These are phyloP conservation scores for Furcasterigmium sp. DNA, from an alignment of 2,329 filamentous ascomycete genomes.

Conservation along the genomic window DNA sequence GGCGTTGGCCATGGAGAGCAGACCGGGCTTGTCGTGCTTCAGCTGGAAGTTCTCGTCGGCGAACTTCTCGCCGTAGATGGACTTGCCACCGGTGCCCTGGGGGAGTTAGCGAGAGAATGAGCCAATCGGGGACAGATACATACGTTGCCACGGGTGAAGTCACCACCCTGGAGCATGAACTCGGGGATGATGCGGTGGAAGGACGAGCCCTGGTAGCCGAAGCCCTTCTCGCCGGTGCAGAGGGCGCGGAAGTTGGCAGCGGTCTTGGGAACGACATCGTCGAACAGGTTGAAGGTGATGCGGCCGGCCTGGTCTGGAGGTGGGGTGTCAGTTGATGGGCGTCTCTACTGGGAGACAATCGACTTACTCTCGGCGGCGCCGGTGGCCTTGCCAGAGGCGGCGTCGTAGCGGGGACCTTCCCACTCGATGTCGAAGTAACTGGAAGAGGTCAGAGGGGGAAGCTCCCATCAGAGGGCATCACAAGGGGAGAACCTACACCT, in stretches of 20 bases:
- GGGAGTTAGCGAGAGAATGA: slow-evolving; percentile 1
- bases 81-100: slow-evolving; percentile 85
- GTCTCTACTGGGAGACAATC: too few relatives aligned
- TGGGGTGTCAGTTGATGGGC: too few relatives aligned
- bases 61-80: slow-evolving; percentile 95
- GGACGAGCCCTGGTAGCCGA: slow-evolving; percentile 74
- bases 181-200: slow-evolving; percentile 93
- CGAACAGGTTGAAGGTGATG: slow-evolving; percentile 86
- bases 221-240: slow-evolving; percentile 75
- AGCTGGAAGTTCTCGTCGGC: slow-evolving; percentile 83
- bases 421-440: slow-evolving; percentile 70
- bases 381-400: slow-evolving; percentile 48
- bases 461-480: slow-evolving; percentile 3
- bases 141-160: slow-evolving; percentile 91
- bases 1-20: slow-evolving; percentile 93
- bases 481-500: slow-evolving; percentile 52
- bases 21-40: slow-evolving; percentile 69
- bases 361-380: slow-evolving; percentile 53
- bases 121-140: neutral
- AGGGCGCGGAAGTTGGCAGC: slow-evolving; percentile 79
- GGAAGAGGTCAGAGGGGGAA: slow-evolving; percentile 2
- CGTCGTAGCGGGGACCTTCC: slow-evolving; percentile 65
- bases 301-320: slow-evolving; percentile 63
- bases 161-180: slow-evolving; percentile 95
- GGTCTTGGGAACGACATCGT: slow-evolving; percentile 84